Evolutionary conservation across 2,329 filamentous ascomycete genomes (phyloP), one percentile per base, ranked within the genome.

Genomic region (Verticillium nonalfalfae): DNA sequence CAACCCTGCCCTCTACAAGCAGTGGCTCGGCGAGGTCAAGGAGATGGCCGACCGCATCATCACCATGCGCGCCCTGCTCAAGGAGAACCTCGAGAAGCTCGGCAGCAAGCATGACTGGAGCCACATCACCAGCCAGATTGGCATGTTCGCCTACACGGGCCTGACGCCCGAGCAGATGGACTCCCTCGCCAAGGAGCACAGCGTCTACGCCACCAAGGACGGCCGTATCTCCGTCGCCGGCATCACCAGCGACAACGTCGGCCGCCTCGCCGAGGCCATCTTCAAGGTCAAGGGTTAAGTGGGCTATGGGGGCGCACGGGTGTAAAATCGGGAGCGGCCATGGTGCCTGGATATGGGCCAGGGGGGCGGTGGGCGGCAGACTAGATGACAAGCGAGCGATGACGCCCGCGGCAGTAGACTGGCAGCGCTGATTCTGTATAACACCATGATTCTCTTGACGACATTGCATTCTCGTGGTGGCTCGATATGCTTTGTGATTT

Each of bases 61-160:
- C 79, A 91, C 88, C 77, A 99, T 99, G 95, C 91, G 95, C 70
- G 88, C 91, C 64, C 86, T 97, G 60, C 88, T 99, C 74, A 96
- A 95, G 85, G 86, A 92, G 71, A 96, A 98, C 82, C 88, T 99
- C 61, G 91, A 97, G 86, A 89, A 90, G 78, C 87, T 97, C 65
- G 94, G 94, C 74, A 95, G 90, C 83, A 93, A 93, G 85, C 92
- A 96, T 79, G 91, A 98, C 83, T 99, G 95, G 95, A 91, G 89
- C 76, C 95, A 99, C 84, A 99, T 99, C 79, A 98, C 95, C 69
- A 93, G 85, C 79, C 92, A 96, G 86, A 99, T 99, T 72, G 95
- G 95, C 81, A 99, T 99, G 95, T 99, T 99, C 74, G 94, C 95
- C 70, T 99, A 96, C 85, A 99, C 95, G 59, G 95, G 95, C 65